phyloP scores from a whole-genome alignment of 768 basidiomycete genomes.

The Favolaschia claudopus region DNA sequence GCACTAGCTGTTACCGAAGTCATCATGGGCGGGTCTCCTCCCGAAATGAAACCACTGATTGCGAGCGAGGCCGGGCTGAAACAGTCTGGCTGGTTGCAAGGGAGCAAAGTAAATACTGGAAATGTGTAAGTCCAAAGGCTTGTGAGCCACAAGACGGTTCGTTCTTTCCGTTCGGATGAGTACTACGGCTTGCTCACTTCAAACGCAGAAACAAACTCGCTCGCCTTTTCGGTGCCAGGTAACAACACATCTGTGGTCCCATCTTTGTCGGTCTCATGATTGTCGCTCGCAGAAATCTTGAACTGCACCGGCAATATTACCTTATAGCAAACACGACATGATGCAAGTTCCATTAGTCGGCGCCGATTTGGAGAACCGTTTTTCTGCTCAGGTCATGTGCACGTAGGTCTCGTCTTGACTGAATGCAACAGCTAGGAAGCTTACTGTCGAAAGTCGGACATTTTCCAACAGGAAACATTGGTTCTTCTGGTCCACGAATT shows the following conservation, averaged over 20 bases:
- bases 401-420: constrained; percentile 65
- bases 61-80: constrained; percentile 85
- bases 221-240: constrained; percentile 77
- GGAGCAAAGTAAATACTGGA: constrained; percentile 93
- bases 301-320: constrained; percentile 90
- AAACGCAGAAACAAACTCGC: constrained; percentile 62
- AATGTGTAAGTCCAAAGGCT: constrained; percentile 79
- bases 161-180: neutral
- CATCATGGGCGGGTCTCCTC: constrained; percentile 90
- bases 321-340: constrained; percentile 81
- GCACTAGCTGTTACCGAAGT: constrained; percentile 86
- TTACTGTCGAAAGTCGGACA: constrained; percentile 61
- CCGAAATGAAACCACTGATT: constrained; percentile 71
- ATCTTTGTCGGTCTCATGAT: constrained; percentile 2
- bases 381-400: constrained; percentile 87
- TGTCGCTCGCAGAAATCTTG: constrained; percentile 72
- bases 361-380: constrained; percentile 70
- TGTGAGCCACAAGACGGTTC: constrained; percentile 85
- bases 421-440: constrained; percentile 3
- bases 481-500: constrained; percentile 95
- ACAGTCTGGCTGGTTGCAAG: constrained; percentile 89
- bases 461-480: constrained; percentile 79
- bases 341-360: constrained; percentile 82
- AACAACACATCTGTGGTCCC: constrained; percentile 9
- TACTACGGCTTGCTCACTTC: constrained; percentile 2